Conservation (phyloP, 805 yeast species). For the Cyberlindnera bimundalis region DNA sequence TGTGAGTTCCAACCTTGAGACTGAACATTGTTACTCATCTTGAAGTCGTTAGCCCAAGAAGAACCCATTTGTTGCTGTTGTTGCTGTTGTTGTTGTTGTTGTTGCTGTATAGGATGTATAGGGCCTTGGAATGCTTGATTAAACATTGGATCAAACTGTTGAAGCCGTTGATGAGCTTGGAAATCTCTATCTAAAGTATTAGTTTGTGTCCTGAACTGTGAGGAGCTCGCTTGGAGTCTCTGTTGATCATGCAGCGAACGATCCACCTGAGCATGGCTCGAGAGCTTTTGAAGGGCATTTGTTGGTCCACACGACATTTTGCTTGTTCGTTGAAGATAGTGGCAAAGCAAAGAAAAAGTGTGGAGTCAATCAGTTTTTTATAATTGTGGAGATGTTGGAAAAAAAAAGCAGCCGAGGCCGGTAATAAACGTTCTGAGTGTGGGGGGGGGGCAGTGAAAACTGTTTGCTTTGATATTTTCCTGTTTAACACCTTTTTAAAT, state of each 20-base stretch:
- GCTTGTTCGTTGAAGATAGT: background rate
- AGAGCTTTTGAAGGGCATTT: slow-evolving; percentile 25
- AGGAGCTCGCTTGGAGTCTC: slow-evolving; percentile 7
- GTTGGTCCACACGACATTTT: slow-evolving; percentile 26
- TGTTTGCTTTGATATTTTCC: too few species aligned
- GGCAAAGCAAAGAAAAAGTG: background rate
- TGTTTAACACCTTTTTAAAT: too few species aligned
- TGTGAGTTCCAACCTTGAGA: slow-evolving; percentile 22
- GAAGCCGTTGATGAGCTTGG: slow-evolving; percentile 16
- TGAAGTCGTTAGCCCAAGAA: slow-evolving; percentile 27
- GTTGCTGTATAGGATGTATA: background rate
- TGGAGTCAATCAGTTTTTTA: background rate
- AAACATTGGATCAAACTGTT: slow-evolving; percentile 12
- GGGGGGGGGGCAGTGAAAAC: too few species aligned
- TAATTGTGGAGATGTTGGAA: too few species aligned
- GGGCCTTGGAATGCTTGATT: slow-evolving; percentile 11
- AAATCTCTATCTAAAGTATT: slow-evolving; percentile 20
- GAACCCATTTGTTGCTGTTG: slow-evolving; percentile 4
- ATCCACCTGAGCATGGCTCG: slow-evolving; percentile 24
- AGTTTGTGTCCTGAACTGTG: slow-evolving; percentile 15
- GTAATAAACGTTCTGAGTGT: too few species aligned
- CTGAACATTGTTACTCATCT: slow-evolving; percentile 8
- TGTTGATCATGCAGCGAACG: slow-evolving; percentile 24
- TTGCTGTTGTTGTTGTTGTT: slow-evolving; percentile 6
- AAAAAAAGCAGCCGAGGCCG: too few species aligned